These are phyloP conservation scores for Trichoderma gracile DNA, from an alignment of 2,329 filamentous ascomycete genomes.

Conservation along the genomic window DNA sequence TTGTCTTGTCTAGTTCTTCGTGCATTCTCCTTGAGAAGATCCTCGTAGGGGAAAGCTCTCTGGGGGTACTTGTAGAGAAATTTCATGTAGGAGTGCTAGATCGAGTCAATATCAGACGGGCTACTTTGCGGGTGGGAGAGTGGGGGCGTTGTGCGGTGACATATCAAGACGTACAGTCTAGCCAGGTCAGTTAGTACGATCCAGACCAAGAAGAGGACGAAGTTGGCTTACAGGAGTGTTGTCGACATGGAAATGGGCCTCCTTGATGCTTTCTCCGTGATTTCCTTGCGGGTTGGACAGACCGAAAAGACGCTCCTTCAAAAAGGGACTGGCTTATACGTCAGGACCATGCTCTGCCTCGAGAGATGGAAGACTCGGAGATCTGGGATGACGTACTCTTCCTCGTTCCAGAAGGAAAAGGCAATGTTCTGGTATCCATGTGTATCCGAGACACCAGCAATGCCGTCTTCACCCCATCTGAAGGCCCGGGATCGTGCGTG, in stretches of 20 bases:
- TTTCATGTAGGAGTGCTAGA: constrained; percentile 96
- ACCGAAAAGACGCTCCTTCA: constrained; percentile 94
- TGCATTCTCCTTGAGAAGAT: constrained; percentile 82
- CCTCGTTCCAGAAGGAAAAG: constrained; percentile 96
- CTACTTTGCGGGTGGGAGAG: too few relatives aligned
- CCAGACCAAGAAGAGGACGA: background rate
- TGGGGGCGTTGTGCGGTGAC: constrained; percentile 22
- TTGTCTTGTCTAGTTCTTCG: constrained; percentile 71
- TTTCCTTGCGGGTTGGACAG: constrained; percentile 96
- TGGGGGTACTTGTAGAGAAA: constrained; percentile 98
- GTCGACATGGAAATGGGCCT: constrained; percentile 93
- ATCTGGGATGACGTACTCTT: constrained; percentile 63
- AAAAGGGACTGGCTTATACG: constrained; percentile 64
- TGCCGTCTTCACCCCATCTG: constrained; percentile 95
- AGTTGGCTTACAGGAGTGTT: constrained; percentile 69
- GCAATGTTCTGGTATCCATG: constrained; percentile 90
- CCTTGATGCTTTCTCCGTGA: constrained; percentile 95
- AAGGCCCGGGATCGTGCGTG: constrained; percentile 86
- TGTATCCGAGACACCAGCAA: constrained; percentile 88
- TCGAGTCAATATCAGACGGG: constrained; percentile 27
- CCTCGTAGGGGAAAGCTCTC: constrained; percentile 85
- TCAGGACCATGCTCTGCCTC: constrained; percentile 42
- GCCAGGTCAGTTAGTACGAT: background rate
- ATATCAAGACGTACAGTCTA: constrained; percentile 47
- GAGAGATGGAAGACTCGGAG: background rate